These are phyloP conservation scores for Cladobotryum mycophilum DNA, from an alignment of 2,329 filamentous ascomycete genomes.

Conservation along the genomic window DNA sequence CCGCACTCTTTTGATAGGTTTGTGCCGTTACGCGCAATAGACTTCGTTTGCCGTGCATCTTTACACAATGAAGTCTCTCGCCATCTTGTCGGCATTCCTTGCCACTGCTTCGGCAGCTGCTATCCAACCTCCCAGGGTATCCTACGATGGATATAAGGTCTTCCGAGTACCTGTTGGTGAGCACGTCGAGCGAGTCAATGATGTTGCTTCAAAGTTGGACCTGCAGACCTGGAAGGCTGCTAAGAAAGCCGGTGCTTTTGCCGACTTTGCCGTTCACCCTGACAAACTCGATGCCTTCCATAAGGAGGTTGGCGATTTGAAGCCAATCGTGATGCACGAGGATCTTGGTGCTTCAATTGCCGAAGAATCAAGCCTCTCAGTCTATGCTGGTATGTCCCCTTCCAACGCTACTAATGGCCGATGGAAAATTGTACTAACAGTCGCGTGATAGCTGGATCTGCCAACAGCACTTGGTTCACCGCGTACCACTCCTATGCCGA, in stretches of 20 bases:
- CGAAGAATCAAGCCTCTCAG: conserved; percentile 25
- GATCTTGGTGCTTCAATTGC: conserved; percentile 34
- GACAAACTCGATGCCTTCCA: conserved; percentile 27
- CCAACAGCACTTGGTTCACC: conserved; percentile 41
- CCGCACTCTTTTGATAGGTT: background rate
- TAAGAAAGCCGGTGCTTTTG: conserved; percentile 26
- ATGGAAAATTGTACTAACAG: background rate
- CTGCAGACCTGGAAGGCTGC: conserved; percentile 34
- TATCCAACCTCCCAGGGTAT: conserved; percentile 17
- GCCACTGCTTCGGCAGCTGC: conserved; percentile 13
- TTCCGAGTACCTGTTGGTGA: conserved; percentile 34
- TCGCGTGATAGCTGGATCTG: background rate
- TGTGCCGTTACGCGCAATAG: background rate
- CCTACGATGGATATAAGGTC: conserved; percentile 41
- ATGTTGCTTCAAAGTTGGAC: conserved; percentile 28
- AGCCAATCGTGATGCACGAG: conserved; percentile 30
- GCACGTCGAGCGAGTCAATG: conserved; percentile 26
- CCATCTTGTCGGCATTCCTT: conserved; percentile 13
- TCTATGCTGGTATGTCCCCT: conserved; percentile 23
- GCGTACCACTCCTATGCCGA: conserved; percentile 47
- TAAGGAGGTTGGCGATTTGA: conserved; percentile 24
- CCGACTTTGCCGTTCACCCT: conserved; percentile 37
- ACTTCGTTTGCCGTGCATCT: background rate
- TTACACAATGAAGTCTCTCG: conserved; percentile 15
- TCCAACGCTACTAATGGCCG: background rate